Percentiles rank a stretch among this genome's conserved stretches.
phyloP scores from a whole-genome alignment of 1,139 yeast genomes.

The Sugiyamaella novakii region DNA sequence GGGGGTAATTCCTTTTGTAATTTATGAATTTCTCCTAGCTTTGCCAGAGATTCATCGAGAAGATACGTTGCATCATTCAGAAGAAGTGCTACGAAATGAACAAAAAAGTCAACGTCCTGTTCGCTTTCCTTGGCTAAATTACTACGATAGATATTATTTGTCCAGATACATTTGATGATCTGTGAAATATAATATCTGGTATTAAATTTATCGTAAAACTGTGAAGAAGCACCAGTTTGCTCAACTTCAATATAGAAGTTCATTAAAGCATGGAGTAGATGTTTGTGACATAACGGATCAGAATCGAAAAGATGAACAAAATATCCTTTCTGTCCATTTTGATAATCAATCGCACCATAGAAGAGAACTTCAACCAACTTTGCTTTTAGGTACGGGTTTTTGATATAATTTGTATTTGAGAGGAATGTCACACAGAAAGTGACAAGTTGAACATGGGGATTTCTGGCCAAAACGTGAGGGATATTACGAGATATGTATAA shows the following conservation, averaged over 20 bases:
- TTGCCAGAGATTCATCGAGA: conserved; percentile 85
- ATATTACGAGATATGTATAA: conserved; percentile 55
- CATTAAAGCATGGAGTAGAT: conserved; percentile 77
- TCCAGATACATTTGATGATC: conserved; percentile 83
- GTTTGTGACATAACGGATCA: conserved; percentile 62
- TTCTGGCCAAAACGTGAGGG: conserved; percentile 37
- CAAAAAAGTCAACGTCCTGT: conserved; percentile 69
- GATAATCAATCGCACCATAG: conserved; percentile 59
- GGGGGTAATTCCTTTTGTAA: conserved; percentile 58
- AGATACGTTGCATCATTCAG: conserved; percentile 90
- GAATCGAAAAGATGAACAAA: conserved; percentile 66
- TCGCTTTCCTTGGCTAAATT: conserved; percentile 74
- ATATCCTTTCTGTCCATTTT: conserved; percentile 65
- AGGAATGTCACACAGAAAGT: conserved; percentile 73
- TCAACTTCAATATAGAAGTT: conserved; percentile 94
- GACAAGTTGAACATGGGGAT: conserved; percentile 47
- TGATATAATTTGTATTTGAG: conserved; percentile 81
- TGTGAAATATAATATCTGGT: conserved; percentile 84
- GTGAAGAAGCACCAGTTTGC: conserved; percentile 93
- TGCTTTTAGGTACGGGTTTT: conserved; percentile 92
- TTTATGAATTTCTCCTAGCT: conserved; percentile 73
- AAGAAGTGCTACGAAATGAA: conserved; percentile 91
- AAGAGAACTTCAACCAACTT: conserved; percentile 79
- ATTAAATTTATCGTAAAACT: conserved; percentile 94
- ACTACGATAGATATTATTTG: conserved; percentile 62